A percentile compares a stretch with the other conserved stretches of the same genome.
Evolutionary conservation across 192 early-diverging fungal genomes (phyloP).

Genomic region (Borealophlyctis nickersoniae): DNA sequence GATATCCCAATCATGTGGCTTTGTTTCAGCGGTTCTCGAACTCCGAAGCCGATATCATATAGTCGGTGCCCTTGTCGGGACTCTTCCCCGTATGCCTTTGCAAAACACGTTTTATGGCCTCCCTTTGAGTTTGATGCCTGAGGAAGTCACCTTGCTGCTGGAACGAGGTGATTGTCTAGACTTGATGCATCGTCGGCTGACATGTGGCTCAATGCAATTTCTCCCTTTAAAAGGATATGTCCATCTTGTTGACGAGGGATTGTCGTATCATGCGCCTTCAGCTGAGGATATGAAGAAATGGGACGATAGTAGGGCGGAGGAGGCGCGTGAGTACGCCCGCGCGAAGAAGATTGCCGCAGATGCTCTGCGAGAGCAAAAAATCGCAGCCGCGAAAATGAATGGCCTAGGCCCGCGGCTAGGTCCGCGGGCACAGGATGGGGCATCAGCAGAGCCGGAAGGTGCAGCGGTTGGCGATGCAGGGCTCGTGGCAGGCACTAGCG

Average conservation of each 20-base stretch:
- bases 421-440: no score
- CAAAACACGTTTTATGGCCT: constrained; percentile 77
- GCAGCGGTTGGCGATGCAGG: no score
- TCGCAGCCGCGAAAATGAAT: no score
- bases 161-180: constrained; percentile 32
- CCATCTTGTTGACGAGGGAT: background rate
- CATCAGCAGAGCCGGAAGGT: no score
- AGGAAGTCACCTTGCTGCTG: constrained; percentile 63
- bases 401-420: no score
- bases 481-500: no score
- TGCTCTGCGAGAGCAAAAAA: no score
- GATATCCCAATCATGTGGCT: background rate
- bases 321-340: background rate
- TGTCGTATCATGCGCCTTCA: background rate
- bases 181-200: constrained; percentile 3
- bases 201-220: background rate
- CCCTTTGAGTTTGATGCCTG: constrained; percentile 69
- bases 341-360: constrained; percentile 1
- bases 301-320: background rate
- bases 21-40: constrained; percentile 3
- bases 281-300: background rate
- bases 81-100: constrained; percentile 62
- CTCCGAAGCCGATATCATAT: constrained; percentile 59
- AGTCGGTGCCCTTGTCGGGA: constrained; percentile 67
- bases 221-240: background rate